Evolutionary conservation across 208 protist species (phyloP), one percentile per base, ranked within the genome.

Genomic region (Endotrypanum monterogeii): DNA sequence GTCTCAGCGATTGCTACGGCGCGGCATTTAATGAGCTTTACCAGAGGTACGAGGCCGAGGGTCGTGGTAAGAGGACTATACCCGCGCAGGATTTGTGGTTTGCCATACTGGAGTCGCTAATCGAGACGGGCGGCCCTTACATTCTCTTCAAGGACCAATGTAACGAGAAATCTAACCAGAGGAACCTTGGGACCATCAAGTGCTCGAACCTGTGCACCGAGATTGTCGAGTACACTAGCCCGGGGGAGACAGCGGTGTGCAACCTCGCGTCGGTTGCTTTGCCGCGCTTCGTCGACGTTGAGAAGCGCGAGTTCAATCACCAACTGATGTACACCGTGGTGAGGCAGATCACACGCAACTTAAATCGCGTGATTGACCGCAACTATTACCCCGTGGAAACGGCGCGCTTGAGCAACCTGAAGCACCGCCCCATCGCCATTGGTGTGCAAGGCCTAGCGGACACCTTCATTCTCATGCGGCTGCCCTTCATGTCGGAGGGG

Each of bases 71-170:
- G 23, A 86, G 93, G 73, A 92, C 80, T 1, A 83, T 99, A 3
- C 87, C 88, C 63, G 99, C 99, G 32, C 98, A 99, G 84, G 93
- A 99, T 63, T 87, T 99, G 39, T 99, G 99, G 99, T 99, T 99
- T 80, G 87, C 95, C 0, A 99, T 99, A 74, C 87, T 99, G 20
- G 97, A 99, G 73, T 91, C 98, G 0, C 99, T 99, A 89, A 98
- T 99, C 57, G 99, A 99, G 89, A 99, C 99, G 2, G 98, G 99
- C 60, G 98, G 94, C 28, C 99, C 99, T n/a, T 99, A 99, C 89
- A 98, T 99, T 79, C 85, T 99, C 0, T 99, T 99, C 92, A 99
- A 99, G 89, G 99, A 99, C 80, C 87, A 98, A n/a, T 99, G 97
- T 82, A 99, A 99, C 91, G 16, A 61, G 30, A 99, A 99, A 89